Evolutionary conservation across 257 asterid genomes (phyloP), one percentile per base, ranked within the genome.

Genomic region (Petrea volubilis): DNA sequence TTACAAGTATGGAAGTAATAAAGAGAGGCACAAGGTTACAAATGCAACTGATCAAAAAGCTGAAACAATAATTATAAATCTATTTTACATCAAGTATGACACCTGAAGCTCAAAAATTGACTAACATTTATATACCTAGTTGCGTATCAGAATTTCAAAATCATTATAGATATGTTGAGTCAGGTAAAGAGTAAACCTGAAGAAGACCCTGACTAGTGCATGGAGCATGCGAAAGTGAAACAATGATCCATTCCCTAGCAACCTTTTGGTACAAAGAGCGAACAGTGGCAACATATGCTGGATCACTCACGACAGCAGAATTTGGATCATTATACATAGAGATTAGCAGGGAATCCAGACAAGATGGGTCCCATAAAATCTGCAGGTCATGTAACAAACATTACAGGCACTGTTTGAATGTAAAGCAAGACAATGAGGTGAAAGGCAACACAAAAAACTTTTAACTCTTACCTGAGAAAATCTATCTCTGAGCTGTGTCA

Each of bases 191-290:
- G 64, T 28, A 71, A 76, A 93, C 98, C 98, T 93, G 99, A 82
- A 95, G 99, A 79, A 95, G 98, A 67, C 99, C 99, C 88, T 95
- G 99, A 74, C 86, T 88, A 23, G 99, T 88, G 91, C 99, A 95
- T 31, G 99, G 99, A 77, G 99, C 99, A 78, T 92, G 84, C 63
- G 99, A 95, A 71, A 95, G 96, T 31, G 99, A 92, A 66, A 92
- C 87, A 71, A 92, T 62, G 38, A 95, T 92, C 99, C 99, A 95
- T 68, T 95, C 99, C 24, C 96, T 88, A 65, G 88, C 97, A 78
- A 86, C 77, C 85, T 81, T 90, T 78, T 95, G 99, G 90, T 86
- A 95, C 79, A 95, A 78, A 73, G 96, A 87, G 78, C 97, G 97
- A 60, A 92, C 88, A 66, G 79, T 88, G 78, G 97, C 88, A 82